A percentile compares a stretch with the other conserved stretches of the same genome.
phyloP scores from a whole-genome alignment of 805 yeast genomes.

The Clavispora vitiphila region DNA sequence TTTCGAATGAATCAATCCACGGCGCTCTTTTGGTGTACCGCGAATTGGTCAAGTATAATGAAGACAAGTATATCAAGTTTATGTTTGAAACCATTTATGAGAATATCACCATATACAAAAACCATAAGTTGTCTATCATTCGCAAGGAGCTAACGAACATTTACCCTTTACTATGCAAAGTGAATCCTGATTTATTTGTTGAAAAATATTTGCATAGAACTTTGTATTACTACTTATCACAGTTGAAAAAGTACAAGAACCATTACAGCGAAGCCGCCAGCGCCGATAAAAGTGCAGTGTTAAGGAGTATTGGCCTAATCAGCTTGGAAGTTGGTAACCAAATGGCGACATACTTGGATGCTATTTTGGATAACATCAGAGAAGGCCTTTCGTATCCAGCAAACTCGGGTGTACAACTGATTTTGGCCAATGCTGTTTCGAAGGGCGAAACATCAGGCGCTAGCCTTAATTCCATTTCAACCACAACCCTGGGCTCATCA shows the following conservation, averaged over 20 bases:
- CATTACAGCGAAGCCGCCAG: slow-evolving; percentile 35
- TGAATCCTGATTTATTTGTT: slow-evolving; percentile 69
- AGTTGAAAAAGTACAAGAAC: slow-evolving; percentile 61
- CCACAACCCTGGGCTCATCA: slow-evolving; percentile 34
- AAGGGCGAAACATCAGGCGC: slow-evolving; percentile 16
- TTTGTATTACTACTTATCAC: slow-evolving; percentile 69
- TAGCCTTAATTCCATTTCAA: slow-evolving; percentile 22
- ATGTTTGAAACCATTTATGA: slow-evolving; percentile 76
- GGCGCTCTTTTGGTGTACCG: slow-evolving; percentile 80
- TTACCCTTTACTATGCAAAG: slow-evolving; percentile 77
- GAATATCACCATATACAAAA: slow-evolving; percentile 66
- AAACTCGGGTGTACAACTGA: slow-evolving; percentile 34
- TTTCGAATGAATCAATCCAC: slow-evolving; percentile 65
- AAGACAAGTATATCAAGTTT: slow-evolving; percentile 66
- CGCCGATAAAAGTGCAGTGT: slow-evolving; percentile 67
- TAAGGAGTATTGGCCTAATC: slow-evolving; percentile 79
- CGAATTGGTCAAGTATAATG: slow-evolving; percentile 62
- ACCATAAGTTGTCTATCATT: slow-evolving; percentile 68
- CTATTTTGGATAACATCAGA: slow-evolving; percentile 75
- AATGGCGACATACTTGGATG: slow-evolving; percentile 83
- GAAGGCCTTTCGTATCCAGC: slow-evolving; percentile 58
- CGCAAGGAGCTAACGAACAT: slow-evolving; percentile 82
- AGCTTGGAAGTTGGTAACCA: slow-evolving; percentile 75
- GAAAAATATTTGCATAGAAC: slow-evolving; percentile 77
- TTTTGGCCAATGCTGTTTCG: slow-evolving; percentile 36